These are phyloP conservation scores for Ilyonectria robusta DNA, from an alignment of 2,329 filamentous ascomycete species.

Conservation along the genomic window DNA sequence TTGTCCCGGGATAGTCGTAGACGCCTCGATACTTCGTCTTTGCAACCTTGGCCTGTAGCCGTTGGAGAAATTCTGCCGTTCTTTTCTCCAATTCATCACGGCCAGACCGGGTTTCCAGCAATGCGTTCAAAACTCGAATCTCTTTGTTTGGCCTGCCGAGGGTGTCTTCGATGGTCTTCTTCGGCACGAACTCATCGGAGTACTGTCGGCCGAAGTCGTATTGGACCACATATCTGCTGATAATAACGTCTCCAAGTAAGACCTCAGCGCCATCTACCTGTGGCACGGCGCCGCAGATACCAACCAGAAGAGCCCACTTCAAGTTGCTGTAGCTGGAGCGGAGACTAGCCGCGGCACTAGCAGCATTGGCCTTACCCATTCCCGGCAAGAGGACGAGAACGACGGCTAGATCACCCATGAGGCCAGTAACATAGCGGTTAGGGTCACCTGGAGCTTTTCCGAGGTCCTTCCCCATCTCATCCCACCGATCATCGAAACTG, in stretches of 20 bases:
- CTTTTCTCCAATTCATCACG: neutral
- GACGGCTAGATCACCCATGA: constrained; percentile 44
- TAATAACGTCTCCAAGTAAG: constrained; percentile 51
- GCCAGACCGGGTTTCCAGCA: constrained; percentile 36
- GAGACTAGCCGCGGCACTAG: constrained; percentile 45
- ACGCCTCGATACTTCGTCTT: neutral
- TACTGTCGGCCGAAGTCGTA: constrained; percentile 49
- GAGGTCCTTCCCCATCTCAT: neutral
- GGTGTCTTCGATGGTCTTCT: constrained; percentile 43
- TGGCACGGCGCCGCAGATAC: constrained; percentile 56
- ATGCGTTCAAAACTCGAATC: constrained; percentile 46
- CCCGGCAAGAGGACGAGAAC: constrained; percentile 44
- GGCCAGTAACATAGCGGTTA: constrained; percentile 43
- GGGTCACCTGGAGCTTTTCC: constrained; percentile 21
- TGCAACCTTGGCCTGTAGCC: neutral
- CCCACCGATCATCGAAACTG: constrained; percentile 6
- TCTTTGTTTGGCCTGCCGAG: constrained; percentile 41
- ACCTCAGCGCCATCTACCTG: constrained; percentile 33
- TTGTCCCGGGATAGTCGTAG: constrained; percentile 46
- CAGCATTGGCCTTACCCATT: constrained; percentile 50
- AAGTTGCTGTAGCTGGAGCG: constrained; percentile 52
- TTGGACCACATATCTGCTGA: constrained; percentile 49
- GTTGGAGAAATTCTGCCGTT: neutral
- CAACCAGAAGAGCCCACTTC: constrained; percentile 53
- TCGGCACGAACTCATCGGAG: constrained; percentile 42